Evolutionary conservation across 805 yeast genomes (phyloP).

Genomic region (Starmera quercuum): DNA sequence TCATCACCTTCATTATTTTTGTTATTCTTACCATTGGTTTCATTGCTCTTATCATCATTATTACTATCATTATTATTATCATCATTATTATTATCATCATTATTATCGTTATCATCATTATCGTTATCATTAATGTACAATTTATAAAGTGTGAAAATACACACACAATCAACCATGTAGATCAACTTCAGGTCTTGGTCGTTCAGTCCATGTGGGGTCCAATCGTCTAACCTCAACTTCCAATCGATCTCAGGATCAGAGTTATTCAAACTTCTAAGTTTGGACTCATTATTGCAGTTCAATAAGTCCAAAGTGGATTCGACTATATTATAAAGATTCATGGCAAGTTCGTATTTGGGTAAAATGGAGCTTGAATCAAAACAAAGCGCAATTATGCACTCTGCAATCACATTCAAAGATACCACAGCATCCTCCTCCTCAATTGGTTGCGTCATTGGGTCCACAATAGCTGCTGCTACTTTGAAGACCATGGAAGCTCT

Average conservation of each 20-base stretch:
- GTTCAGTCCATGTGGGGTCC: constrained; percentile 29
- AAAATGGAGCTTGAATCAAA: constrained; percentile 20
- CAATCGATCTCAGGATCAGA: constrained; percentile 27
- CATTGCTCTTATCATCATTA: background rate
- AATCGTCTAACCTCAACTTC: constrained; percentile 22
- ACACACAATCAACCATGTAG: constrained; percentile 36
- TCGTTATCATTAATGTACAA: constrained; percentile 22
- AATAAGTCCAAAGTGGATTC: constrained; percentile 27
- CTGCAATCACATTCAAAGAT: constrained; percentile 49
- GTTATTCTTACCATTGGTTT: background rate
- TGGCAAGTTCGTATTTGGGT: constrained; percentile 27
- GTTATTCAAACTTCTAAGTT: constrained; percentile 32
- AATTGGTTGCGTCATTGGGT: constrained; percentile 65
- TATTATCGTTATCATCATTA: background rate
- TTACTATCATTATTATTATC: background rate
- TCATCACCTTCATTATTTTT: constrained; percentile 11
- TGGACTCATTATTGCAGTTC: constrained; percentile 35
- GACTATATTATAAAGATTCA: constrained; percentile 26
- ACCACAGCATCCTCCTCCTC: constrained; percentile 45
- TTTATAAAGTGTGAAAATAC: constrained; percentile 37
- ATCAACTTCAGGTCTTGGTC: constrained; percentile 34
- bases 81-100: too few species aligned
- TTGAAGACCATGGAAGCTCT: constrained; percentile 9
- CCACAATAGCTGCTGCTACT: constrained; percentile 34
- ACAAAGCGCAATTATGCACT: constrained; percentile 32